A percentile compares a stretch with the other conserved stretches of the same genome.
These are phyloP conservation scores for Pseudoneurospora amorphoporcata DNA, from an alignment of 495 filamentous ascomycete species.

Conservation along the genomic window DNA sequence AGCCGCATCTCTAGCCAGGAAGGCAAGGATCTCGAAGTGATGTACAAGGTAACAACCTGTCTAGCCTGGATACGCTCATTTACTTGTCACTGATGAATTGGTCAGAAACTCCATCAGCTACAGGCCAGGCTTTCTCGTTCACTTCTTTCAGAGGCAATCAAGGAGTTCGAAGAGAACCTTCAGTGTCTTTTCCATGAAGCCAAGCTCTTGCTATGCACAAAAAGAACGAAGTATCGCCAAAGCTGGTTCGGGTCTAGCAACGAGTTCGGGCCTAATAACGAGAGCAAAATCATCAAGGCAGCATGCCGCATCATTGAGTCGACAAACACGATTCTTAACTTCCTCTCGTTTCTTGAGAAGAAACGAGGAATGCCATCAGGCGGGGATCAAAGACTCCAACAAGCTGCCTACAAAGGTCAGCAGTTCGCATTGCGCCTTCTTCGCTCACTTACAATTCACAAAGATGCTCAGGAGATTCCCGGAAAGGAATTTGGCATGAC, in stretches of 20 bases:
- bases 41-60: background rate
- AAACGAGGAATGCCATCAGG: slow-evolving; percentile 3
- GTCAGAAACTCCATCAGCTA: background rate
- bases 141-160: background rate
- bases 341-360: slow-evolving; percentile 2
- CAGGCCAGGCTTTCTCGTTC: background rate
- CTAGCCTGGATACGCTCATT: background rate
- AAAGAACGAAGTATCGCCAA: background rate
- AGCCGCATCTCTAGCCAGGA: background rate
- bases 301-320: slow-evolving; percentile 3
- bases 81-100: background rate
- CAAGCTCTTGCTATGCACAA: slow-evolving; percentile 2
- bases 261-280: background rate
- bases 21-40: background rate
- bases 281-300: slow-evolving; percentile 1
- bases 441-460: slow-evolving; percentile 1
- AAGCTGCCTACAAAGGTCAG: slow-evolving; percentile 5
- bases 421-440: slow-evolving; percentile 1
- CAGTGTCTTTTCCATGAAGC: slow-evolving; percentile 3
- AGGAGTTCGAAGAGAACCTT: slow-evolving; percentile 5
- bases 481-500: slow-evolving; percentile 6
- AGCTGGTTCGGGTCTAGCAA: background rate
- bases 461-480: slow-evolving; percentile 1
- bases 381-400: slow-evolving; percentile 4
- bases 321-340: slow-evolving; percentile 6